Evolutionary conservation across 805 yeast species (phyloP).

Genomic region (Spathaspora gorwiae): DNA sequence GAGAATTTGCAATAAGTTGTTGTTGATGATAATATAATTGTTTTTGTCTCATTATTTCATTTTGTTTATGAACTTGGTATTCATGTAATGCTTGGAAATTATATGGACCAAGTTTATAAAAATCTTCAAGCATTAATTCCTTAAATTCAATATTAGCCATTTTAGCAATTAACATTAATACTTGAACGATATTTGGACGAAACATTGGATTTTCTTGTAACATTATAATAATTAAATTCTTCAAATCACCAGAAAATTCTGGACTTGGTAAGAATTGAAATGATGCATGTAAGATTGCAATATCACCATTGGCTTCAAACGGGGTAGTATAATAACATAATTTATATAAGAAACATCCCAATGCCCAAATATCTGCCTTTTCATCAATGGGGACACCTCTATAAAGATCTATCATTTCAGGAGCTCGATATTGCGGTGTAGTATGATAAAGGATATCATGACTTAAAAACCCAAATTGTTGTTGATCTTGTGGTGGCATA

Average conservation of each 20-base stretch:
- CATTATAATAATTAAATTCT: constrained; percentile 71
- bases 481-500: constrained; percentile 69
- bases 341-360: constrained; percentile 88
- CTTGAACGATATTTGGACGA: constrained; percentile 86
- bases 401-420: constrained; percentile 92
- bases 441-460: constrained; percentile 87
- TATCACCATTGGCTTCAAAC: constrained; percentile 81
- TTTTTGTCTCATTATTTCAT: constrained; percentile 31
- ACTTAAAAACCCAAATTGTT: constrained; percentile 69
- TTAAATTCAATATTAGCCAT: constrained; percentile 35
- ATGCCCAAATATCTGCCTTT: constrained; percentile 94
- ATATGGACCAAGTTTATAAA: constrained; percentile 50
- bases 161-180: constrained; percentile 59
- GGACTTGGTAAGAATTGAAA: constrained; percentile 74
- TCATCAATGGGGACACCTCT: constrained; percentile 83
- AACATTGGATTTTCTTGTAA: constrained; percentile 75
- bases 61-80: constrained; percentile 41
- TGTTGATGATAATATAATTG: constrained; percentile 40
- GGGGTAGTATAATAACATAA: constrained; percentile 92
- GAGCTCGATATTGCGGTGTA: constrained; percentile 92
- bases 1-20: constrained; percentile 10
- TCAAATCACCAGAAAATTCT: constrained; percentile 63
- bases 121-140: constrained; percentile 33
- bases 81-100: constrained; percentile 52
- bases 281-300: constrained; percentile 81